Conservation (phyloP, 2,329 filamentous ascomycete species). For the Clonostachys rhizophaga region DNA sequence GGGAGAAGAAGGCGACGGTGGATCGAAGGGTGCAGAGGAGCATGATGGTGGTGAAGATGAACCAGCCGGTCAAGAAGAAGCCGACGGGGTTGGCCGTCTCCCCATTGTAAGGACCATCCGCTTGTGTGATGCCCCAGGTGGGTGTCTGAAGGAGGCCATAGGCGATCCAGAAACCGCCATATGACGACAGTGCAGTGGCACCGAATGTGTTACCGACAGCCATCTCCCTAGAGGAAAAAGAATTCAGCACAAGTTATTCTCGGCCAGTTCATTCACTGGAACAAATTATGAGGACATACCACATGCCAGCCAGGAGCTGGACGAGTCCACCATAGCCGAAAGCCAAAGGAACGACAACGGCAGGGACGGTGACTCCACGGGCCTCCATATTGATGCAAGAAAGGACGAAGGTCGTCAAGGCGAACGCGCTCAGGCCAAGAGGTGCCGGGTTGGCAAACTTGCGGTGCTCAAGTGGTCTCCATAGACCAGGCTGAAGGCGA, state of each 20-base stretch:
- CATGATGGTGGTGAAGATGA: conserved; percentile 77
- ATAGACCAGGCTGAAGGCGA: conserved; percentile 51
- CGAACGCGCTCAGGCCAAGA: conserved; percentile 73
- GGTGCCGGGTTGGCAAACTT: conserved; percentile 79
- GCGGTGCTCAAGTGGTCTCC: conserved; percentile 59
- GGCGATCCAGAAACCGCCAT: conserved; percentile 79
- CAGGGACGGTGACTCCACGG: conserved; percentile 53
- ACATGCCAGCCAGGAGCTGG: conserved; percentile 81
- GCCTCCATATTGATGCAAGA: conserved; percentile 68
- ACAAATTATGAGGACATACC: conserved; percentile 48
- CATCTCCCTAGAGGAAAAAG: conserved; percentile 60
- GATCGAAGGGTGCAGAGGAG: conserved; percentile 72
- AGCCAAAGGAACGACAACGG: conserved; percentile 64
- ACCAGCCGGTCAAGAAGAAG: conserved; percentile 76
- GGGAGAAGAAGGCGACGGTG: conserved; percentile 70
- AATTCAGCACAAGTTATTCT: not conserved
- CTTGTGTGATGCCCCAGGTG: conserved; percentile 49
- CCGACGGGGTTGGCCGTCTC: conserved; percentile 55
- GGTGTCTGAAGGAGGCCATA: conserved; percentile 70
- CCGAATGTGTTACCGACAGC: conserved; percentile 84
- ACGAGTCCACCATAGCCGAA: conserved; percentile 75
- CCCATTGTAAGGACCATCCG: conserved; percentile 38
- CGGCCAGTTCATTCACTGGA: not conserved
- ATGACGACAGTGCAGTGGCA: conserved; percentile 76
- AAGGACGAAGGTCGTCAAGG: conserved; percentile 77